phyloP scores from a whole-genome alignment of 129 eudicot genomes.

The Ambrosia artemisiifolia region DNA sequence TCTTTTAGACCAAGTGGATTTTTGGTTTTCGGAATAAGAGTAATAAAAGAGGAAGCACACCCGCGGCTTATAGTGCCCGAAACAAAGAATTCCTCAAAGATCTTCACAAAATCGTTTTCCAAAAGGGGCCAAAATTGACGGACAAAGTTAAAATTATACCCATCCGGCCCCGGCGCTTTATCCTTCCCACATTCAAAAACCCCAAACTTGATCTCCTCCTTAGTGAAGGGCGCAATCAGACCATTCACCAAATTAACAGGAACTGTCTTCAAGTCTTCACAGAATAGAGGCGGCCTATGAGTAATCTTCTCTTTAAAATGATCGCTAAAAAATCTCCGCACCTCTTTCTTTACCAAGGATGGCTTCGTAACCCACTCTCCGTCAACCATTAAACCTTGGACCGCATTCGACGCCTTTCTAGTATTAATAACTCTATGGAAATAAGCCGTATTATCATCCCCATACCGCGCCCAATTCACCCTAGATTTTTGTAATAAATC shows the following conservation, averaged over 20 bases:
- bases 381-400: background rate
- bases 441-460: background rate
- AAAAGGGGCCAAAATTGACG: background rate
- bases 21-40: no score
- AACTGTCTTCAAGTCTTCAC: background rate
- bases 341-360: no score
- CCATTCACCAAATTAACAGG: background rate
- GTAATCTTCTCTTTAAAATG: background rate
- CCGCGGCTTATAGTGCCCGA: no score
- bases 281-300: background rate
- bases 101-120: background rate
- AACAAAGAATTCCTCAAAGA: background rate
- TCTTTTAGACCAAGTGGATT: no score
- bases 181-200: background rate
- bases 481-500: no score
- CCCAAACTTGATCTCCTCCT: background rate
- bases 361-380: background rate
- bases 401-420: background rate
- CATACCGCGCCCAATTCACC: background rate
- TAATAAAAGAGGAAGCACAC: no score
- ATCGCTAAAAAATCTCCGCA: background rate
- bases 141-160: background rate
- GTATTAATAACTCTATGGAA: background rate
- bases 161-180: background rate
- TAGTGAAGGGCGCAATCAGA: background rate